Conservation (phyloP, 768 basidiomycete species). For the Leucosporidium creatinivorum region DNA sequence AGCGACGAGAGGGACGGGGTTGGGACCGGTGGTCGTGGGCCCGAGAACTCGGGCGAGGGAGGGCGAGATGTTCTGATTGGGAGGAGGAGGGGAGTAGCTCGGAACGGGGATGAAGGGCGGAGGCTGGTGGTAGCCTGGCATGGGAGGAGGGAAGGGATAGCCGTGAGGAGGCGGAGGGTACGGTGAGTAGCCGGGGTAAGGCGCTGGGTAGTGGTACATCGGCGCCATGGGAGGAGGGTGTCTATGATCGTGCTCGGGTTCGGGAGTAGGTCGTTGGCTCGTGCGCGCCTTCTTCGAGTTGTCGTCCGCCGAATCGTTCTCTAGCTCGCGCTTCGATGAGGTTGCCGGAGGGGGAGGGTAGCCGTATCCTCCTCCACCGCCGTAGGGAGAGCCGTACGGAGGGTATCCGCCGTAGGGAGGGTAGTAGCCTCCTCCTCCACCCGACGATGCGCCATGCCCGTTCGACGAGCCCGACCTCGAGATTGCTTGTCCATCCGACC, state of each 20-base stretch:
- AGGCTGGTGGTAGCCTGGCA: neutral
- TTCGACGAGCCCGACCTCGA: too few relatives aligned
- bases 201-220: neutral
- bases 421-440: too few relatives aligned
- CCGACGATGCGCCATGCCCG: too few relatives aligned
- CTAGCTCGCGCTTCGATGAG: conserved; percentile 16
- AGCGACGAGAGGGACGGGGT: neutral
- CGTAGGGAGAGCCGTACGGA: too few relatives aligned
- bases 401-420: too few relatives aligned
- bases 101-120: neutral
- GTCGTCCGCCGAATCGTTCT: neutral
- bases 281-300: conserved; percentile 12
- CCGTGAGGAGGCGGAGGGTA: neutral
- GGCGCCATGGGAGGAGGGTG: too few relatives aligned
- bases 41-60: neutral
- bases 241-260: too few relatives aligned
- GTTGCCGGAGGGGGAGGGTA: neutral
- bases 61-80: neutral
- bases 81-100: neutral
- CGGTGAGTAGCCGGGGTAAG: neutral
- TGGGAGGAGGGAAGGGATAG: neutral
- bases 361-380: too few relatives aligned
- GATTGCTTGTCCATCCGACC: too few relatives aligned
- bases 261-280: conserved; percentile 1
- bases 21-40: neutral